Evolutionary conservation across 2,329 filamentous ascomycete species (phyloP).

Genomic region (Colletotrichum acutatum): DNA sequence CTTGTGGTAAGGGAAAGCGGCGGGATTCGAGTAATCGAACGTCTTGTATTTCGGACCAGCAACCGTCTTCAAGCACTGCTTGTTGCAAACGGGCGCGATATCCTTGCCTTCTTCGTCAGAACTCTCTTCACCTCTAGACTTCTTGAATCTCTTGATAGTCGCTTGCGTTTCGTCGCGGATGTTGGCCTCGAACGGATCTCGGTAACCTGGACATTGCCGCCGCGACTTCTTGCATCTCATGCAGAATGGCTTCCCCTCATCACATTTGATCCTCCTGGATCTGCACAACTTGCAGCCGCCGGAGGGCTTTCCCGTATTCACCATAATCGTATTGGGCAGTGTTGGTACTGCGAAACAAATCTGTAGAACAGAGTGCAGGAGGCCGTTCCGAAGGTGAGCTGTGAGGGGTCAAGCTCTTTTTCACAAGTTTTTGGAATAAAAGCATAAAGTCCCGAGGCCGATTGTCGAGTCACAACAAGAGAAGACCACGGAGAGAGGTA

Average conservation of each 20-base stretch:
- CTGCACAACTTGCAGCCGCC: slow-evolving; percentile 41
- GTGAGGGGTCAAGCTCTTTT: slow-evolving; percentile 23
- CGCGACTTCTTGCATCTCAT: slow-evolving; percentile 40
- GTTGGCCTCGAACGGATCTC: slow-evolving; percentile 40
- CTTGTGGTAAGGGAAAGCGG: slow-evolving; percentile 18
- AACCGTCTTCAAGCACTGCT: slow-evolving; percentile 27
- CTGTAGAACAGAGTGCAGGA: not conserved
- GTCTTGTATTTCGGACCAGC: slow-evolving; percentile 30
- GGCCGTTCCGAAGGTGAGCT: not conserved
- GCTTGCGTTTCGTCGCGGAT: slow-evolving; percentile 41
- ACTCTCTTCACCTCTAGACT: slow-evolving; percentile 31
- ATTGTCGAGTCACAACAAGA: not conserved
- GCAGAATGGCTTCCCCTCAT: slow-evolving; percentile 40
- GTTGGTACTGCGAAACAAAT: not conserved
- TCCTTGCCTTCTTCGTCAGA: slow-evolving; percentile 25
- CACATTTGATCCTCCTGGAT: slow-evolving; percentile 40
- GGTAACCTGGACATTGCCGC: slow-evolving; percentile 40
- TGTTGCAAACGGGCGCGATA: slow-evolving; percentile 24
- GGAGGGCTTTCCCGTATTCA: slow-evolving; percentile 41
- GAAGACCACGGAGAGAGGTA: not conserved
- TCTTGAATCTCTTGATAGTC: slow-evolving; percentile 38
- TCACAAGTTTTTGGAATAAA: slow-evolving; percentile 9
- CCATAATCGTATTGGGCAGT: slow-evolving; percentile 30
- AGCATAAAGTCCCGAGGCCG: slow-evolving; percentile 7
- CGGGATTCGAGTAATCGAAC: slow-evolving; percentile 28